phyloP scores from a whole-genome alignment of 345 rosid genomes.

The Leavenworthia alabamica region DNA sequence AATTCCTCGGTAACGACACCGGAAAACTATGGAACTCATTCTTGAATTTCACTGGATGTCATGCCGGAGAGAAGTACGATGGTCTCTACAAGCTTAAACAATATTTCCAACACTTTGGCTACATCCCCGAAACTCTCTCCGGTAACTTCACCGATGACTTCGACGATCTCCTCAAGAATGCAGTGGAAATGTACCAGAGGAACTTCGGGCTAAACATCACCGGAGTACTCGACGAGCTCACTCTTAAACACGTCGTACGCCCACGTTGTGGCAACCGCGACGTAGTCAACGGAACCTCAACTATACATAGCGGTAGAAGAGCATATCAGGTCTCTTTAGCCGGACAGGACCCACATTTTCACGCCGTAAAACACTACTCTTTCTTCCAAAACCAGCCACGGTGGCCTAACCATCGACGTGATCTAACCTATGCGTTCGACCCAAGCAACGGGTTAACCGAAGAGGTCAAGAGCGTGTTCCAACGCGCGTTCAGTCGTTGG shows the following conservation, averaged over 20 bases:
- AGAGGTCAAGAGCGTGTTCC: slow-evolving; percentile 56
- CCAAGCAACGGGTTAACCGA: slow-evolving; percentile 38
- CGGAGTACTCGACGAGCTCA: slow-evolving; percentile 60
- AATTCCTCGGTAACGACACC: slow-evolving; percentile 6
- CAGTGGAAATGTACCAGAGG: slow-evolving; percentile 59
- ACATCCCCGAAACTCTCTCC: slow-evolving; percentile 17
- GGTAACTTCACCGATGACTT: slow-evolving; percentile 61
- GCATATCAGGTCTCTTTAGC: slow-evolving; percentile 23
- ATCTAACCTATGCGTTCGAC: slow-evolving; percentile 60
- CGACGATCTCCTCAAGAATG: slow-evolving; percentile 54
- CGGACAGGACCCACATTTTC: slow-evolving; percentile 24
- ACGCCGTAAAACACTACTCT: slow-evolving; percentile 52
- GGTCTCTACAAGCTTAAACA: slow-evolving; percentile 28
- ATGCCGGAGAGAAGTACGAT: slow-evolving; percentile 13
- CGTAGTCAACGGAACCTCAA: slow-evolving; percentile 66
- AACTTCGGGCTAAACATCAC: slow-evolving; percentile 67
- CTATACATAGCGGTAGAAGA: slow-evolving; percentile 55
- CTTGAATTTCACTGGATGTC: slow-evolving; percentile 29
- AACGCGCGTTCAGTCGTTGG: slow-evolving; percentile 75
- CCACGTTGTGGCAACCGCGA: slow-evolving; percentile 91
- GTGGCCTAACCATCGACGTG: slow-evolving; percentile 47
- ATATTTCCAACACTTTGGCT: slow-evolving; percentile 32
- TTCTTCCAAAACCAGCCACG: slow-evolving; percentile 63
- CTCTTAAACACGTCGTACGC: slow-evolving; percentile 44
- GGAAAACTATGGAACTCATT: slow-evolving; percentile 26